Evolutionary conservation across 2,329 filamentous ascomycete species (phyloP).

Genomic region (Cytospora chrysosperma): DNA sequence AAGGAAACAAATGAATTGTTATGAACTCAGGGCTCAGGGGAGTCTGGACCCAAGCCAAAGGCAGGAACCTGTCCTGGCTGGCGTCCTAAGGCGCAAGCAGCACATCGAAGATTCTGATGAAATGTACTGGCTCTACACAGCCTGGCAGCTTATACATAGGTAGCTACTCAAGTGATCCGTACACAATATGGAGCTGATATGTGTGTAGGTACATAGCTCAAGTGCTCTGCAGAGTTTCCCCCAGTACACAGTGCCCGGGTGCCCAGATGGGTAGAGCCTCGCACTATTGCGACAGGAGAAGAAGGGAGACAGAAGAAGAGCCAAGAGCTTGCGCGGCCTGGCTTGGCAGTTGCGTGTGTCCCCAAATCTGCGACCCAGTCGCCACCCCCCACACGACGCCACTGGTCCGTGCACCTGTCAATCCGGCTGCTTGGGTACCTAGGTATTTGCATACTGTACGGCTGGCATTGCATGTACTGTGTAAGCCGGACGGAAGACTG

Average conservation of each 20-base stretch:
- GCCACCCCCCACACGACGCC: neutral
- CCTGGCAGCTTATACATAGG: too few relatives aligned
- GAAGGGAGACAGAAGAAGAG: too few relatives aligned
- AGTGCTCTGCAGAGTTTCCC: too few relatives aligned
- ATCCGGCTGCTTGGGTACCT: constrained; percentile 12
- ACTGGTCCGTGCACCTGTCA: constrained; percentile 7
- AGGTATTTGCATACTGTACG: neutral
- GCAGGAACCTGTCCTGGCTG: neutral
- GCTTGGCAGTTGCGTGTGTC: neutral
- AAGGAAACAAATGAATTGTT: neutral
- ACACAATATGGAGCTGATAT: neutral
- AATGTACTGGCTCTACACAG: neutral
- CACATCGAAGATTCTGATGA: neutral
- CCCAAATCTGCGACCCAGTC: neutral
- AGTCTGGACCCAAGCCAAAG: neutral
- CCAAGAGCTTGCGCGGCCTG: neutral
- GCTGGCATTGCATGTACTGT: neutral
- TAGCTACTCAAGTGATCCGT: too few relatives aligned
- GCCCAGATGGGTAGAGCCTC: too few relatives aligned
- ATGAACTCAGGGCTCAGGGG: too few relatives aligned
- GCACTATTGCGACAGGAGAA: neutral
- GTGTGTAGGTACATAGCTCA: too few relatives aligned
- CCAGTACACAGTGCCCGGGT: neutral
- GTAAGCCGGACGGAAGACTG: constrained; percentile 9
- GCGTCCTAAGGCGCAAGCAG: neutral